phyloP scores from a whole-genome alignment of 1,284 basidiomycete genomes.

The Boletellus deceptivus region DNA sequence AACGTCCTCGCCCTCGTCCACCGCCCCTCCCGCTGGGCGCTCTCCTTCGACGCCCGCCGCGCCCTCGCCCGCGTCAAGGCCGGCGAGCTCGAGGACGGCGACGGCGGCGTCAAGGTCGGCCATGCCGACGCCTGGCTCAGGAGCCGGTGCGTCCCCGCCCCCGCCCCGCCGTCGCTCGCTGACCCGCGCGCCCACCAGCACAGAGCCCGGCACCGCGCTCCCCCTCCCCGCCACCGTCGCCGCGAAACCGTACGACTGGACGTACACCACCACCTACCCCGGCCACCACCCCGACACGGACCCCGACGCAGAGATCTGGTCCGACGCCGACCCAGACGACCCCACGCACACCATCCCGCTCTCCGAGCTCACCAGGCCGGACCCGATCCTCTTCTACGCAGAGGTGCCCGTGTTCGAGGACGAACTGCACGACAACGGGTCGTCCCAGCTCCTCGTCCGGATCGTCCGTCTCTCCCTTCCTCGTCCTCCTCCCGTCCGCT shows the following conservation, averaged over 20 bases:
- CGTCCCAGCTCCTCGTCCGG: slow-evolving; percentile 76
- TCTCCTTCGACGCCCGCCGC: slow-evolving; percentile 67
- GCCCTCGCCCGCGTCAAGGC: slow-evolving; percentile 77
- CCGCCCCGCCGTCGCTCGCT: slow-evolving; percentile 4
- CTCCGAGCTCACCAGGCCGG: slow-evolving; percentile 79
- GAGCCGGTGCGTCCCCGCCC: slow-evolving; percentile 60
- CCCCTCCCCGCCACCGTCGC: slow-evolving; percentile 72
- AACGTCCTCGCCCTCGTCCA: slow-evolving; percentile 75
- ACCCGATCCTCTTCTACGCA: slow-evolving; percentile 94
- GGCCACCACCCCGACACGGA: slow-evolving; percentile 48
- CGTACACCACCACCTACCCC: slow-evolving; percentile 87
- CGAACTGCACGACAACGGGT: slow-evolving; percentile 92
- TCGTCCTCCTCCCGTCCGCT: no score
- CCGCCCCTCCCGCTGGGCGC: slow-evolving; percentile 57
- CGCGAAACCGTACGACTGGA: slow-evolving; percentile 96
- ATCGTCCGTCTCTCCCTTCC: slow-evolving; percentile 59
- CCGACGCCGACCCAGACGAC: slow-evolving; percentile 51
- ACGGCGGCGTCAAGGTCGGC: slow-evolving; percentile 90
- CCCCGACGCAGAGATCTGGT: slow-evolving; percentile 40
- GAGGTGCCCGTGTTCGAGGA: slow-evolving; percentile 92
- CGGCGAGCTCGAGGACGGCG: slow-evolving; percentile 72
- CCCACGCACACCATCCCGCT: slow-evolving; percentile 71
- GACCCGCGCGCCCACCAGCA: slow-evolving; percentile 32
- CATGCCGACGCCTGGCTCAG: slow-evolving; percentile 94
- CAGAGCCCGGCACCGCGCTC: slow-evolving; percentile 58